These are phyloP conservation scores for Bolboschoenoplectus hybrid DNA, from an alignment of 202 grass and related monocot genomes.

Conservation along the genomic window DNA sequence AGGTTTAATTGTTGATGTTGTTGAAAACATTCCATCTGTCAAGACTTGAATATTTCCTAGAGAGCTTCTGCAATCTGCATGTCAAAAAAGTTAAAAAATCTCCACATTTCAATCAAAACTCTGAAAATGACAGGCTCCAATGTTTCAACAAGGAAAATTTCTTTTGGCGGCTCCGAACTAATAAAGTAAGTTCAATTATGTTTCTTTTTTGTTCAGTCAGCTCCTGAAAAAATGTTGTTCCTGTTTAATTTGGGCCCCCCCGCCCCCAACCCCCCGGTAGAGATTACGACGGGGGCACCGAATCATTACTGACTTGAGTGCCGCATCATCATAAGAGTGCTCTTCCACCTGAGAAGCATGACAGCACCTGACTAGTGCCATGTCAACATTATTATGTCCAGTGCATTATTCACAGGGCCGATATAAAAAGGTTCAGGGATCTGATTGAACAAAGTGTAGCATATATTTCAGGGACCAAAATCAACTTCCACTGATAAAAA, in stretches of 20 bases:
- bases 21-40: constrained; percentile 1
- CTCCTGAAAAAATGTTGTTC: neutral
- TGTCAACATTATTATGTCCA: neutral
- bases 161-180: neutral
- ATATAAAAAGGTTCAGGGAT: constrained; percentile 17
- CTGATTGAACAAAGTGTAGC: constrained; percentile 37
- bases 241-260: neutral
- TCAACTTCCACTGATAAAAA: constrained; percentile 41
- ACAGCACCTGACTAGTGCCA: neutral
- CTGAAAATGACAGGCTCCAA: neutral
- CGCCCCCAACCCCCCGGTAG: neutral
- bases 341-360: constrained; percentile 12
- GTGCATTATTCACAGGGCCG: constrained; percentile 9
- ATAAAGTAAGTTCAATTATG: neutral
- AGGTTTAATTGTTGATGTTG: neutral
- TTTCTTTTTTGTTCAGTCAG: neutral
- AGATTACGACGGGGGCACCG: neutral
- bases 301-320: neutral
- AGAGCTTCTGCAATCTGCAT: neutral
- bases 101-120: neutral
- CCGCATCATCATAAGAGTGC: neutral
- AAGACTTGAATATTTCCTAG: neutral
- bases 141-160: neutral
- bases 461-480: constrained; percentile 40
- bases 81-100: neutral